Conservation (phyloP, 495 filamentous ascomycete genomes). For the Lophium mytilinum region DNA sequence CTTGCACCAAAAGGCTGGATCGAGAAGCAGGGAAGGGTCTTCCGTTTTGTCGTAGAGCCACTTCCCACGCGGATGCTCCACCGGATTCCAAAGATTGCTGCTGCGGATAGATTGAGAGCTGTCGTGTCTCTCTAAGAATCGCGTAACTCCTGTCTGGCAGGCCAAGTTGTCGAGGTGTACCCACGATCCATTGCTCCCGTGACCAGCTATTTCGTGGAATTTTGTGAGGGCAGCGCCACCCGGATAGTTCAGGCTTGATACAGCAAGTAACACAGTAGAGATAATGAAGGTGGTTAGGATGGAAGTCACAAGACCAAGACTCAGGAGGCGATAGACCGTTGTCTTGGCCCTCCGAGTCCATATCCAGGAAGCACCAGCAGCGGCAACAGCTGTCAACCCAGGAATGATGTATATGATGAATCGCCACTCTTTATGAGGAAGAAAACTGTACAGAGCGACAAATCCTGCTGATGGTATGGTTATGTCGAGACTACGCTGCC, state of each 20-base stretch:
- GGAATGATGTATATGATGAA: slow-evolving; percentile 91
- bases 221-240: slow-evolving; percentile 28
- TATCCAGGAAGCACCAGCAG: slow-evolving; percentile 64
- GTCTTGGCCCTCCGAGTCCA: slow-evolving; percentile 60
- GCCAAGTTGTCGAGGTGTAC: slow-evolving; percentile 80
- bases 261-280: slow-evolving; percentile 56
- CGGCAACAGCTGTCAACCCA: slow-evolving; percentile 66
- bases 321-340: slow-evolving; percentile 47
- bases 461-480: slow-evolving; percentile 63
- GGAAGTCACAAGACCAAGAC: slow-evolving; percentile 47
- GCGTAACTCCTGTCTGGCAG: slow-evolving; percentile 90
- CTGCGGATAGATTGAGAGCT: slow-evolving; percentile 35
- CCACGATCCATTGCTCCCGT: slow-evolving; percentile 15
- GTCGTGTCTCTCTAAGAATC: slow-evolving; percentile 51
- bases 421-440: slow-evolving; percentile 94
- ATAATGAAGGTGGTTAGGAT: slow-evolving; percentile 50
- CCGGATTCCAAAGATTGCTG: slow-evolving; percentile 15
- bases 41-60: slow-evolving; percentile 64
- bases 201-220: slow-evolving; percentile 19
- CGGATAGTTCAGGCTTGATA: slow-evolving; percentile 38
- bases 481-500: slow-evolving; percentile 42
- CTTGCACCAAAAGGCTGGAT: slow-evolving; percentile 64
- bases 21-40: slow-evolving; percentile 44
- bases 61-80: slow-evolving; percentile 9
- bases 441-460: slow-evolving; percentile 66